These are phyloP conservation scores for Suhomyces wounanorum DNA, from an alignment of 1,139 yeast genomes.

Conservation along the genomic window DNA sequence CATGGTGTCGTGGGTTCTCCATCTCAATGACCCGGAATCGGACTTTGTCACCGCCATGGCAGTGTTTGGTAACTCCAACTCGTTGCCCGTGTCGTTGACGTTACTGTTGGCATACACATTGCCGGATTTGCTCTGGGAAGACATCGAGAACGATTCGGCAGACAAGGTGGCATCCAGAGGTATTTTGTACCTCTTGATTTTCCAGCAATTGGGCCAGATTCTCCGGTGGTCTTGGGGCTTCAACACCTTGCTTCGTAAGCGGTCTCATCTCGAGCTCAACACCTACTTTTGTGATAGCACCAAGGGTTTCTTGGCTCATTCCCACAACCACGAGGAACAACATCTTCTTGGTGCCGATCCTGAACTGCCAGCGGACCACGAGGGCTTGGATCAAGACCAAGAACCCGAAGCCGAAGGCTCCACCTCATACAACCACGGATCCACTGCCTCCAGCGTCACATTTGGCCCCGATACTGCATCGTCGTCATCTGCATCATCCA, in stretches of 20 bases:
- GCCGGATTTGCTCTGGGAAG: conserved; percentile 77
- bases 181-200: conserved; percentile 70
- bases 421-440: neutral
- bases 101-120: conserved; percentile 70
- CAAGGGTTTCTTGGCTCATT: conserved; percentile 12
- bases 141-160: conserved; percentile 60
- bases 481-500: conserved; percentile 9
- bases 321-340: conserved; percentile 16
- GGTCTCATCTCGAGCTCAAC: conserved; percentile 45
- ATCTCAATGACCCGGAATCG: conserved; percentile 62
- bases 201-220: conserved; percentile 84
- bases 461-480: neutral
- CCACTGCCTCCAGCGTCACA: neutral
- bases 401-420: neutral
- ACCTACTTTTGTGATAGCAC: conserved; percentile 24
- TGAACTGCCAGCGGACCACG: neutral
- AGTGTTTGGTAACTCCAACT: conserved; percentile 81
- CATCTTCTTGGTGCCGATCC: neutral
- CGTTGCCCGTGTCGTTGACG: conserved; percentile 77
- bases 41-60: conserved; percentile 89
- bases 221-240: conserved; percentile 94
- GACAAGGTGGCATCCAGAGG: conserved; percentile 83
- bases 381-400: neutral
- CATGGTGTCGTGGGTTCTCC: conserved; percentile 46
- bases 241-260: conserved; percentile 63